Percentiles rank a stretch among this genome's conserved stretches.
Evolutionary conservation across 352 stramenopile species (phyloP).

Genomic region (Globisporangium spinosum): DNA sequence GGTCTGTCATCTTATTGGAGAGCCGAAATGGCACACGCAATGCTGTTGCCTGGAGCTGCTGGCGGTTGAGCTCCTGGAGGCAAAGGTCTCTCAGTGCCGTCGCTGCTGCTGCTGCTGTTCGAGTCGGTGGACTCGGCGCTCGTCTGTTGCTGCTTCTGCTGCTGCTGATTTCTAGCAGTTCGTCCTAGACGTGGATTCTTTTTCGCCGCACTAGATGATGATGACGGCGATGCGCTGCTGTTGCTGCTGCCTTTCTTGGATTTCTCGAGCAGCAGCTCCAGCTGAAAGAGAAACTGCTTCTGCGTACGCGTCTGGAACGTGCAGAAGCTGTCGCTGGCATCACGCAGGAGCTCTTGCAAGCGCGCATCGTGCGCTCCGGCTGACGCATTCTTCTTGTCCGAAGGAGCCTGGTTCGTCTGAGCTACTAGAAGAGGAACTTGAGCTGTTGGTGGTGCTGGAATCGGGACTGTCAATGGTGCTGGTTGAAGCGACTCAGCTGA

Average conservation of each 20-base stretch:
- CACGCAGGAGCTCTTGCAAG: slow-evolving; percentile 4
- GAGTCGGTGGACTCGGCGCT: not conserved
- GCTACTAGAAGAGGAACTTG: not conserved
- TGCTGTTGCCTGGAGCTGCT: not conserved
- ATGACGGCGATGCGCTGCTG: not conserved
- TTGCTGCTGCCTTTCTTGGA: slow-evolving; percentile 7
- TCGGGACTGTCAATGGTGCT: not conserved
- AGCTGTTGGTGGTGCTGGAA: not conserved
- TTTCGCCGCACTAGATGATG: not conserved
- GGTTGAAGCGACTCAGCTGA: not conserved
- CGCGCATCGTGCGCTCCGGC: not conserved
- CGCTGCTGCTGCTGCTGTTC: not conserved
- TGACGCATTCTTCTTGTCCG: not conserved
- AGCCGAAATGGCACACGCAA: not conserved
- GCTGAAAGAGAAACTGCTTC: slow-evolving; percentile 19
- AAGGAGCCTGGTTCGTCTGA: not conserved
- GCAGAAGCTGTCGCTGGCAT: not conserved
- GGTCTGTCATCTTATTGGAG: not conserved
- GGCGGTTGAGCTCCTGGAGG: not conserved
- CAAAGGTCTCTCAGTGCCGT: not conserved
- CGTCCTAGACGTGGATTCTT: not conserved
- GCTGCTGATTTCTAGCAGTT: not conserved
- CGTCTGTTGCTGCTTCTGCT: not conserved
- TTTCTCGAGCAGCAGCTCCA: slow-evolving; percentile 16
- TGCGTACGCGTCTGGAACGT: slow-evolving; percentile 14